Evolutionary conservation across 2,329 filamentous ascomycete species (phyloP).

Genomic region (Talaromyces marneffei): DNA sequence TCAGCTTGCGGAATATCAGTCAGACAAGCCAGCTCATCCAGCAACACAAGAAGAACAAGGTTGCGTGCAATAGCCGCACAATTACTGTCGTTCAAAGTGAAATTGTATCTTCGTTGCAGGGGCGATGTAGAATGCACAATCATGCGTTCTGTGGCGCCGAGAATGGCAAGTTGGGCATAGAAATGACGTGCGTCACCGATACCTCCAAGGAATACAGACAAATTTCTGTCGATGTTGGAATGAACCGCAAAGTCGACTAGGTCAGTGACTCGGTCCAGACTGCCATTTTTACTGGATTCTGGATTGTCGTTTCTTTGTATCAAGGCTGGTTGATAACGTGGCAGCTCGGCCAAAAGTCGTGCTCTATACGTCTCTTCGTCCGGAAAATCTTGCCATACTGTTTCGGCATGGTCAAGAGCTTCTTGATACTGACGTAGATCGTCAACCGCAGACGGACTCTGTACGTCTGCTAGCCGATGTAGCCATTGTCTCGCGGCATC

Average conservation of each 20-base stretch:
- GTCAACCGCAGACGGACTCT: not conserved
- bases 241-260: slow-evolving; percentile 8
- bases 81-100: slow-evolving; percentile 10
- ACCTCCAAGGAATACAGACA: slow-evolving; percentile 12
- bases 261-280: slow-evolving; percentile 9
- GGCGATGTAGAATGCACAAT: not conserved
- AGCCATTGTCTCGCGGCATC: slow-evolving; percentile 11
- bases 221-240: slow-evolving; percentile 2
- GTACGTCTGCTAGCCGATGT: not conserved
- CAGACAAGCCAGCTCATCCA: slow-evolving; percentile 13
- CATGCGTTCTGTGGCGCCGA: slow-evolving; percentile 11
- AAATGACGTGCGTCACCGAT: slow-evolving; percentile 14
- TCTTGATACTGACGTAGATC: slow-evolving; percentile 7
- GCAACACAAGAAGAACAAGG: slow-evolving; percentile 9
- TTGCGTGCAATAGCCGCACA: slow-evolving; percentile 3
- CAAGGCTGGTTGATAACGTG: slow-evolving; percentile 6
- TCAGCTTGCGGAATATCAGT: slow-evolving; percentile 5
- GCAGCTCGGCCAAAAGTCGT: not conserved
- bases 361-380: not conserved
- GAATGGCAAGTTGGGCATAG: slow-evolving; percentile 11
- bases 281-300: not conserved
- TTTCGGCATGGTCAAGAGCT: slow-evolving; percentile 5
- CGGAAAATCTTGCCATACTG: slow-evolving; percentile 1
- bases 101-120: slow-evolving; percentile 10
- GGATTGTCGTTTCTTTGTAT: not conserved